Evolutionary conservation across 306 rosid species (phyloP).

Genomic region (Castanospermum australe): DNA sequence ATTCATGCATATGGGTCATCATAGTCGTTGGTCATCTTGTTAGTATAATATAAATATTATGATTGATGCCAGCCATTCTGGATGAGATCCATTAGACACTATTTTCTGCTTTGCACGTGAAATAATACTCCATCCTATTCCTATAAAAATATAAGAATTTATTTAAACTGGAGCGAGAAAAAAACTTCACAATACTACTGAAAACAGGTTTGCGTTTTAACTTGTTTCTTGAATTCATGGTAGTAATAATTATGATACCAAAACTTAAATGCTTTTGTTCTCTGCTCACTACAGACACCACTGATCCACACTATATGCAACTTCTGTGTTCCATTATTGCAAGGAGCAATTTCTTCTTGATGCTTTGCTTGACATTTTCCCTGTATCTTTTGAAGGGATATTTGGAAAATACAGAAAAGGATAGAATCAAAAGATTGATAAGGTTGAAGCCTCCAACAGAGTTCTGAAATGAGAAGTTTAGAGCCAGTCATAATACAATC

Average conservation of each 20-base stretch:
- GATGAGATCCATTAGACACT: slow-evolving; percentile 9
- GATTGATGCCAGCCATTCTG: neutral
- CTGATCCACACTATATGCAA: neutral
- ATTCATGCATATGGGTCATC: neutral
- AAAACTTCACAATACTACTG: neutral
- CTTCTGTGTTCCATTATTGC: neutral
- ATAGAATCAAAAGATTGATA: slow-evolving; percentile 82
- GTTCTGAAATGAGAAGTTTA: slow-evolving; percentile 41
- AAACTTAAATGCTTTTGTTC: neutral
- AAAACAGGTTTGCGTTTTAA: neutral
- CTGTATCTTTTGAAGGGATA: slow-evolving; percentile 58
- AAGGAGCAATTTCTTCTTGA: neutral
- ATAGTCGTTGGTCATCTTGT: neutral
- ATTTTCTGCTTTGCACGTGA: neutral
- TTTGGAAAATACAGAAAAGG: slow-evolving; percentile 90
- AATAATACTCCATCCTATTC: neutral
- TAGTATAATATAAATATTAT: neutral
- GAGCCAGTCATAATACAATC: neutral
- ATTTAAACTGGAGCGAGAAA: neutral
- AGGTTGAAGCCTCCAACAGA: slow-evolving; percentile 90
- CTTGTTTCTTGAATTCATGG: neutral
- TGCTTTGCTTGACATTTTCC: slow-evolving; percentile 22
- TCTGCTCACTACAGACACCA: neutral
- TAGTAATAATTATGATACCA: neutral
- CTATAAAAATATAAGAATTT: neutral